These are phyloP conservation scores for Xylaria digitata DNA, from an alignment of 2,329 filamentous ascomycete species.

Conservation along the genomic window DNA sequence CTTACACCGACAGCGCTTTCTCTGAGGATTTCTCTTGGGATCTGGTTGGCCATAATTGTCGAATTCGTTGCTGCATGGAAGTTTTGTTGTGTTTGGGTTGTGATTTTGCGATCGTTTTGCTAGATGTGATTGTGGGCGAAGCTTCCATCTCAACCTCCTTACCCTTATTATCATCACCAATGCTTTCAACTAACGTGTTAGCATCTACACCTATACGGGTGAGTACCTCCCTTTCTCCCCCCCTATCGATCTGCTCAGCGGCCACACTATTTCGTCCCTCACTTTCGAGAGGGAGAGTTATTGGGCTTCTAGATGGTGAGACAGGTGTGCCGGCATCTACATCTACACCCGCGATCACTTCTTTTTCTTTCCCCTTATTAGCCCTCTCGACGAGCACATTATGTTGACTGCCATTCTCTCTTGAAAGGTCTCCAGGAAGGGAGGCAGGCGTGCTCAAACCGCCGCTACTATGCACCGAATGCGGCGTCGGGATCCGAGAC, in stretches of 20 bases:
- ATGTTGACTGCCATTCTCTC: background rate
- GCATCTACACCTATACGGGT: background rate
- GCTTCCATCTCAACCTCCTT: background rate
- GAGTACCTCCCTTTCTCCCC: constrained; percentile 32
- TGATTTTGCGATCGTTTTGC: background rate
- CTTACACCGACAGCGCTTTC: constrained; percentile 22
- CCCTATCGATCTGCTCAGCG: constrained; percentile 4
- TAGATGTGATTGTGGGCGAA: background rate
- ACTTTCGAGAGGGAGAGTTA: constrained; percentile 3
- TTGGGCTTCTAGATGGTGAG: constrained; percentile 1
- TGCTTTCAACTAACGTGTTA: background rate
- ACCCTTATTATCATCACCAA: background rate
- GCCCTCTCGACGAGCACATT: background rate
- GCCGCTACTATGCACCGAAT: constrained; percentile 21
- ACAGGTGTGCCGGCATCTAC: background rate
- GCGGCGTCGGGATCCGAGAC: constrained; percentile 10
- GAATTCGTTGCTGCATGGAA: constrained; percentile 32
- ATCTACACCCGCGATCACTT: constrained; percentile 6
- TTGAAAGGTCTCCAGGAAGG: background rate
- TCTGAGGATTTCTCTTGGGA: constrained; percentile 19
- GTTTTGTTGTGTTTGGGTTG: constrained; percentile 16
- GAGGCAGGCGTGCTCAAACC: constrained; percentile 3
- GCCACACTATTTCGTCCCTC: background rate
- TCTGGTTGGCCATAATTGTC: constrained; percentile 23
- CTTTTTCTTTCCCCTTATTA: constrained; percentile 33